Base-by-base conservation (phyloP, 2,329 filamentous ascomycete genomes). In the Penicillium sp. region DNA sequence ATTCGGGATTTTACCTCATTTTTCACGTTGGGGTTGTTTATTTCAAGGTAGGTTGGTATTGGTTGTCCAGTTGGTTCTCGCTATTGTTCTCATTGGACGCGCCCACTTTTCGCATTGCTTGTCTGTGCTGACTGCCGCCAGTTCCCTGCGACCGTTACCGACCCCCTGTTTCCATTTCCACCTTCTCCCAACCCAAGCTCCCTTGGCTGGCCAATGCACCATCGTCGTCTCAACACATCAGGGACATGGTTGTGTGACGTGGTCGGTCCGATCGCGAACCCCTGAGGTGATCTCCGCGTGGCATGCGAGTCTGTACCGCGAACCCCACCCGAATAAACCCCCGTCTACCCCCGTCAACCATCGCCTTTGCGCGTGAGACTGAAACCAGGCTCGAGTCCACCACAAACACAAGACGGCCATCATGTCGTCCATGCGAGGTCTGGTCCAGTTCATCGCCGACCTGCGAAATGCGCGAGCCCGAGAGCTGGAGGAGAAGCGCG, bases 361-460 rank as follows among this genome's bases (percentile, higher is more conserved):
- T 15, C 29, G 8, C 7, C 42, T 45, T 26, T 33, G 29, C 42
- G 42, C 29, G 29, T 32, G 21, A n/a, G 13, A 29, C 37, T 26
- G 29, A 34, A 24, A 26, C n/a, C n/a, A 15, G 18, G 6, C n/a
- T 24, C 24, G n/a, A 18, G 10, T 17, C 30, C 4, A 29, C 44
- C 27, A 27, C 15, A 32, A 23, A 15, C 26, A 40, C 26, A 21
- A 13, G 32, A 23, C 30, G 17, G 15, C 40, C 60, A 67, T 33
- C 42, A 75, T 75, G 73, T 75, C 73, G 60, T 79, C 77, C 17
- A 80, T 80, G 77, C 74, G 75, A 74, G 93, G 94, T 23, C 80
- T 99, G 63, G 94, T 99, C 41, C 95, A 97, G 72, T 99, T 99
- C 78, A 99, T 99, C 72, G 94, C 94, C 56, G 94, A 99, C 73